phyloP scores from a whole-genome alignment of 2,329 filamentous ascomycete species.

The Fusarium pilosicola region DNA sequence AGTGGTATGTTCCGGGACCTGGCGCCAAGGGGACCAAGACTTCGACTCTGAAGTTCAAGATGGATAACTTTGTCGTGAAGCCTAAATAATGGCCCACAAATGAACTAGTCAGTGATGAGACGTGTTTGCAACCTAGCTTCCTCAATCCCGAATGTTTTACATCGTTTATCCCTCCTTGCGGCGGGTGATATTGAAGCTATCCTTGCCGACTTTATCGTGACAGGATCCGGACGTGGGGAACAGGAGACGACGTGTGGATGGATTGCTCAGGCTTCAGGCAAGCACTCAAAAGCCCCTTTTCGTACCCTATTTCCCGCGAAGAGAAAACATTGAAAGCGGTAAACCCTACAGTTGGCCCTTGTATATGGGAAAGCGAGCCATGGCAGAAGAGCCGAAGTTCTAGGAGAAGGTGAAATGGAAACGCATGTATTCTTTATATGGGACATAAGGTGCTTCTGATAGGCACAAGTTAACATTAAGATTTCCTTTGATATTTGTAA shows the following conservation, averaged over 20 bases:
- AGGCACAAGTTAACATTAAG: not conserved
- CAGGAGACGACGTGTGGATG: not conserved
- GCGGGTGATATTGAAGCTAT: no score
- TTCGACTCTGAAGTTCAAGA: not conserved
- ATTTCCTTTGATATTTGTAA: not conserved
- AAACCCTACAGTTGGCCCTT: not conserved
- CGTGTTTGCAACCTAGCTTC: not conserved
- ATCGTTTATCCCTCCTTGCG: not conserved
- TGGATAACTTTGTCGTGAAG: conserved; percentile 3
- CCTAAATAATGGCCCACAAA: not conserved
- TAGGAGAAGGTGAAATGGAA: not conserved
- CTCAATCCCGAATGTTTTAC: rapidly evolving
- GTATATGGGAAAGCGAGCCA: not conserved
- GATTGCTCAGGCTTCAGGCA: not conserved
- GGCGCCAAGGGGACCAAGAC: not conserved
- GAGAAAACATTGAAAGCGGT: no score
- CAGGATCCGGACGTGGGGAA: no score
- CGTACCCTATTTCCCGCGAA: not conserved
- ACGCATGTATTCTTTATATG: not conserved
- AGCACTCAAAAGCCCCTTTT: not conserved
- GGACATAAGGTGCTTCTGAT: no score
- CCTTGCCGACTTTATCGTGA: not conserved
- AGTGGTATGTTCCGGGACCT: not conserved
- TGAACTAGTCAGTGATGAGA: not conserved
- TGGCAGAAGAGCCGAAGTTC: not conserved